These are phyloP conservation scores for Boletus barrowsii DNA, from an alignment of 768 basidiomycete species.

Conservation along the genomic window DNA sequence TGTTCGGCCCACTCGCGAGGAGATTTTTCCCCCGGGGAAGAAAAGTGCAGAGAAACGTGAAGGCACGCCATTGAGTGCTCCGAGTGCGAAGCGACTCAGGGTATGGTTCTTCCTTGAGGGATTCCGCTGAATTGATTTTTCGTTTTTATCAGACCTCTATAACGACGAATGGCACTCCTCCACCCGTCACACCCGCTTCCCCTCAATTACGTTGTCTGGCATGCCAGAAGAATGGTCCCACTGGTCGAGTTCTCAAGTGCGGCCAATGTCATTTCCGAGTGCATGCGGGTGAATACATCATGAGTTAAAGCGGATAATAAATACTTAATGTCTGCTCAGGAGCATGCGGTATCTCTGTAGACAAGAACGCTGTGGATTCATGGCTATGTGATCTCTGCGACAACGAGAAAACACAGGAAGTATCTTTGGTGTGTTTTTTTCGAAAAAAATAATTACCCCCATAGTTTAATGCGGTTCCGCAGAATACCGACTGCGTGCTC, in stretches of 20 bases:
- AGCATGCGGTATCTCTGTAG: slow-evolving; percentile 65
- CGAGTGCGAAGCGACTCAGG: slow-evolving; percentile 63
- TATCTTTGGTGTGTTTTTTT: slow-evolving; percentile 60
- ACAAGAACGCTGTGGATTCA: slow-evolving; percentile 58
- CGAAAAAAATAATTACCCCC: not conserved
- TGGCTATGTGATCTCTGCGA: slow-evolving; percentile 90
- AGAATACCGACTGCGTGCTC: slow-evolving; percentile 84
- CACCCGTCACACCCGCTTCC: slow-evolving; percentile 49
- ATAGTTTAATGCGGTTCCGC: slow-evolving; percentile 4
- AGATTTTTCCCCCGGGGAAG: slow-evolving; percentile 45
- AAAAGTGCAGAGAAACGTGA: slow-evolving; percentile 53
- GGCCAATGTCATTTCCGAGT: slow-evolving; percentile 73
- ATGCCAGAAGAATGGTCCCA: slow-evolving; percentile 72
- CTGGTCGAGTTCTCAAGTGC: slow-evolving; percentile 79
- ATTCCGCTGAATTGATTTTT: not conserved
- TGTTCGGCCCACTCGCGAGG: slow-evolving; percentile 69
- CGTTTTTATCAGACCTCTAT: slow-evolving; percentile 28
- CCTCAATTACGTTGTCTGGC: slow-evolving; percentile 71
- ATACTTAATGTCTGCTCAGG: slow-evolving; percentile 37
- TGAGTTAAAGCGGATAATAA: not conserved
- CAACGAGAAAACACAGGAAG: slow-evolving; percentile 79
- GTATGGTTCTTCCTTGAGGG: slow-evolving; percentile 28
- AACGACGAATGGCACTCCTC: slow-evolving; percentile 54
- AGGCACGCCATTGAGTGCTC: slow-evolving; percentile 54
- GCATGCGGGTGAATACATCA: slow-evolving; percentile 60